Base-by-base conservation (phyloP, 139 green algal genomes). In the Coelastrella sp. region DNA sequence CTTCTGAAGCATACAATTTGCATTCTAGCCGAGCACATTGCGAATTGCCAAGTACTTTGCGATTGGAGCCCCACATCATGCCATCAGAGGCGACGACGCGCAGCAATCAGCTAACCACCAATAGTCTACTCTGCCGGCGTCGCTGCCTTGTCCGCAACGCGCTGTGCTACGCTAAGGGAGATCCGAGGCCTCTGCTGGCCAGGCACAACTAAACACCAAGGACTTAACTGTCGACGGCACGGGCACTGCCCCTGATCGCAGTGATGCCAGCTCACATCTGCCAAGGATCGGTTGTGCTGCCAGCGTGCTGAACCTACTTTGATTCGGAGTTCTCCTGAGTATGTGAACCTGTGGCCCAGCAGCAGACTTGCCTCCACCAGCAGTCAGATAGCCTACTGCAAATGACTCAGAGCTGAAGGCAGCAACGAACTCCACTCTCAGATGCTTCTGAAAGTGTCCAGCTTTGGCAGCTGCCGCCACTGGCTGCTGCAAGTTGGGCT, bases 351-450 rank as follows among this genome's bases (percentile, higher is more conserved):
- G 8, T n/a, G 47, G 54, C 13, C n/a, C 11, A 22, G 11, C 17
- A 65, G 71, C 19, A 5, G 23, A 20, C 3, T 8, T 20, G 57
- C 73, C 22, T 7, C 57, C 73, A 47, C 47, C 59, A 58, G 66
- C 22, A 47, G 78, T 7, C 74, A 84, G 7, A 66, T 93, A 93
- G 10, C 54, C 94, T 5, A 96, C 20, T 2, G 91, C 95, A 92
- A 97, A 95, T 11, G 94, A 96, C 2, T 57, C 81, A 0, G 93
- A 91, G 8, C 57, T 92, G 86, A 95, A 92, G 5, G 90, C 92
- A 0, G 92, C 93, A 7, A 84, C 84, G 59, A 95, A 82, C 85
- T 97, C 95, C 64, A 94, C 90, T 4, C 19, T 57, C 14, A 91
- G 8, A 23, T 75, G 83, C 47, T 57, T 10, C 68, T 75, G 80